These are phyloP conservation scores for Oryza glumipatula DNA, from an alignment of 176 grass and related monocot species.

Conservation along the genomic window DNA sequence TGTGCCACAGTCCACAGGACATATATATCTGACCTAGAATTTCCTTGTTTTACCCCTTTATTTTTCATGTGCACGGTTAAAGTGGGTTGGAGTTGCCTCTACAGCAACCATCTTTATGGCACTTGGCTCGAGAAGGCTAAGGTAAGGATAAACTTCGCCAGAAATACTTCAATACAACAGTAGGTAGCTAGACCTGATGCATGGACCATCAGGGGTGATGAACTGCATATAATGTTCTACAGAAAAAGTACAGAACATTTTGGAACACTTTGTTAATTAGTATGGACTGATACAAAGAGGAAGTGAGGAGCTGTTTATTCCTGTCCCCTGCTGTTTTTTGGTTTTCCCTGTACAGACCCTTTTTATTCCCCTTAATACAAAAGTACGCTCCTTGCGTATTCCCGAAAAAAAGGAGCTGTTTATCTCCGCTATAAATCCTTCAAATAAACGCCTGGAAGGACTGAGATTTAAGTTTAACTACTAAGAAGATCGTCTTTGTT, in stretches of 20 bases:
- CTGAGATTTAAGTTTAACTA: neutral
- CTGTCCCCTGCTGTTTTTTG: too few relatives aligned
- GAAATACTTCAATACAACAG: constrained; percentile 29
- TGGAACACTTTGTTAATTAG: neutral
- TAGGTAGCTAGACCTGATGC: constrained; percentile 7
- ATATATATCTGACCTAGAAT: constrained; percentile 24
- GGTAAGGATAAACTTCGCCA: constrained; percentile 28
- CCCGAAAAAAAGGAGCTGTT: neutral
- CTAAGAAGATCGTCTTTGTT: constrained; percentile 14
- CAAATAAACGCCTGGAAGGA: neutral
- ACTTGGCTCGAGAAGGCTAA: constrained; percentile 48
- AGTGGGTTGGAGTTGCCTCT: constrained; percentile 7
- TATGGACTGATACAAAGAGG: constrained; percentile 6
- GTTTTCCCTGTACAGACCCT: too few relatives aligned
- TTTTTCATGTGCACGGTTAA: constrained; percentile 7
- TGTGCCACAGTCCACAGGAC: neutral
- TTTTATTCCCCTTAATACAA: too few relatives aligned
- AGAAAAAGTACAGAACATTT: neutral
- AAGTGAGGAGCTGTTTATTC: neutral
- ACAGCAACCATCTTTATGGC: constrained; percentile 22
- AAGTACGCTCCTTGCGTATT: too few relatives aligned
- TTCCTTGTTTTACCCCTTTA: constrained; percentile 2
- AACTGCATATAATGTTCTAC: neutral
- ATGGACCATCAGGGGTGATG: constrained; percentile 26
- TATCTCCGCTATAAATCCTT: neutral